Conservation (phyloP, 1,139 yeast genomes). For the Debaryomycetaceae sp. region DNA sequence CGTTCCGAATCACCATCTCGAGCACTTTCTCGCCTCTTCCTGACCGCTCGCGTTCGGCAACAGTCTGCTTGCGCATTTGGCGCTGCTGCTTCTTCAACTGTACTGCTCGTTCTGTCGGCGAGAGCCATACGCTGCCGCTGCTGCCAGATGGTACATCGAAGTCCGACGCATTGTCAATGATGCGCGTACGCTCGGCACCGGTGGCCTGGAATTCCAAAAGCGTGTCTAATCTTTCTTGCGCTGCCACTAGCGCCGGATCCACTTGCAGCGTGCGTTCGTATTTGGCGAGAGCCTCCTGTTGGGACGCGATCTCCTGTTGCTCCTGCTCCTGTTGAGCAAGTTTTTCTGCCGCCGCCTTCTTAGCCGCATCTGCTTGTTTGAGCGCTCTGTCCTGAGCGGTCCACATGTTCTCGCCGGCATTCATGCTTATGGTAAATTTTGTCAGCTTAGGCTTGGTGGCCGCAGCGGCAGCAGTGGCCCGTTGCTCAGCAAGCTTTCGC, state of each 20-base stretch:
- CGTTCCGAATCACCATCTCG: slow-evolving; percentile 75
- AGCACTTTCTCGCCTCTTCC: slow-evolving; percentile 76
- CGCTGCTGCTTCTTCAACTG: slow-evolving; percentile 78
- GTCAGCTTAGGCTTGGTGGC: slow-evolving; percentile 21
- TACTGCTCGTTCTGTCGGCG: slow-evolving; percentile 83
- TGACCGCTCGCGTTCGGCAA: slow-evolving; percentile 49
- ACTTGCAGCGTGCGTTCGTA: slow-evolving; percentile 30
- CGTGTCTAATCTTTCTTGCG: slow-evolving; percentile 69
- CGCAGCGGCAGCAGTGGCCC: slow-evolving; percentile 14
- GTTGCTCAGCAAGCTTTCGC: slow-evolving; percentile 11
- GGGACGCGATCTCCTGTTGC: slow-evolving; percentile 31
- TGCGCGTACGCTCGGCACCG: slow-evolving; percentile 84
- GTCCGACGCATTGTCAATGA: slow-evolving; percentile 92
- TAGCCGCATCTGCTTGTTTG: slow-evolving; percentile 43
- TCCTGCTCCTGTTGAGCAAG: slow-evolving; percentile 20
- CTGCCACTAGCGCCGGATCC: slow-evolving; percentile 56
- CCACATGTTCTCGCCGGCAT: slow-evolving; percentile 63
- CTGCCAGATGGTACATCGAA: slow-evolving; percentile 55
- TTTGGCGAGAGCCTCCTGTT: slow-evolving; percentile 34
- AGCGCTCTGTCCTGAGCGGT: slow-evolving; percentile 64
- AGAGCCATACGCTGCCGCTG: slow-evolving; percentile 71
- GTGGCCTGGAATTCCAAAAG: slow-evolving; percentile 78
- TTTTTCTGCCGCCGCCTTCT: slow-evolving; percentile 18
- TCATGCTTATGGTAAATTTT: slow-evolving; percentile 48
- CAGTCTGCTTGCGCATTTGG: slow-evolving; percentile 59